phyloP scores from a whole-genome alignment of 2,329 filamentous ascomycete species.

The Colletotrichum musicola region DNA sequence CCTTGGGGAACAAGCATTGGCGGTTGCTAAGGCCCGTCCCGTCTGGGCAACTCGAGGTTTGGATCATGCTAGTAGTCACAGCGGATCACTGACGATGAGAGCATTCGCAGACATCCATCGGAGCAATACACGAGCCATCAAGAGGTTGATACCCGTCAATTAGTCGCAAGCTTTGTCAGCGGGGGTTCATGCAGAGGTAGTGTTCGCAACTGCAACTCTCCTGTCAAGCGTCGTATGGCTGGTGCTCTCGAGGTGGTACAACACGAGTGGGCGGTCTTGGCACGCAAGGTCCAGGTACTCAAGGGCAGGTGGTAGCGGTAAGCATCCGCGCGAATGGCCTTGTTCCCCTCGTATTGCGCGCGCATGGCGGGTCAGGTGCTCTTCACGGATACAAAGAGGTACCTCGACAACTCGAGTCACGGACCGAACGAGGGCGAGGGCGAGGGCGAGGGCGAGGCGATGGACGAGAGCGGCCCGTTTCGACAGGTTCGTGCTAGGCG shows the following conservation, averaged over 20 bases:
- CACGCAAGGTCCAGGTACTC: not conserved
- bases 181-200: not conserved
- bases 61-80: not conserved
- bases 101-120: too few species aligned
- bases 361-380: not conserved
- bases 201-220: not conserved
- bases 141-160: not conserved
- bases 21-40: constrained; percentile 11
- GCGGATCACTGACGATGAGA: too few species aligned
- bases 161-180: not conserved
- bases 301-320: not conserved
- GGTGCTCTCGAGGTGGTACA: not conserved
- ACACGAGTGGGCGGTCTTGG: not conserved
- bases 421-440: not conserved
- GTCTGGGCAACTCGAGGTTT: constrained; percentile 4
- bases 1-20: not conserved
- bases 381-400: not conserved
- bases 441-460: constrained; percentile 2
- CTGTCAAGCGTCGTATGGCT: not conserved
- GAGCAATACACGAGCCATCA: too few species aligned
- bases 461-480: constrained; percentile 31
- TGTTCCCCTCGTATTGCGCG: constrained; percentile 9
- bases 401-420: not conserved
- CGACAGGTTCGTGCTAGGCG: constrained; percentile 16
- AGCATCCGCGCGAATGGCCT: not conserved